phyloP scores from a whole-genome alignment of 108 stramenopile species.

The Mediolabrus comicus region DNA sequence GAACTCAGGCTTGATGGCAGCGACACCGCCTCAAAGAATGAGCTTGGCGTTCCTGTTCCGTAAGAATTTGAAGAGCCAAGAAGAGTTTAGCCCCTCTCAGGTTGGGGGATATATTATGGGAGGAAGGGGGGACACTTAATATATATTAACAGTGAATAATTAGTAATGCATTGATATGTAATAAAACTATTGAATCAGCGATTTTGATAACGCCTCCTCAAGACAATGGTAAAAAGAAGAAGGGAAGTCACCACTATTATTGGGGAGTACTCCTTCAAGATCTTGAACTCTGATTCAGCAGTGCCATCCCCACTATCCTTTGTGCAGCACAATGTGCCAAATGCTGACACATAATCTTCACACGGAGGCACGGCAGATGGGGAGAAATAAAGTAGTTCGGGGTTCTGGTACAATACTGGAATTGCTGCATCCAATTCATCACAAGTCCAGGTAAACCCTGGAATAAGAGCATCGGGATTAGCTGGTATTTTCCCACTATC shows the following conservation, averaged over 20 bases:
- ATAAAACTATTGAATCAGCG: background rate
- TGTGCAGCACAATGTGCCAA: background rate
- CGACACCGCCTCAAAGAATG: too few species aligned
- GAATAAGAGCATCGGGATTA: background rate
- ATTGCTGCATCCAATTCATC: constrained; percentile 5
- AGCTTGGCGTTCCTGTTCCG: too few species aligned
- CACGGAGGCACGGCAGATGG: background rate
- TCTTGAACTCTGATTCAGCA: too few species aligned
- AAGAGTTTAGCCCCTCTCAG: too few species aligned
- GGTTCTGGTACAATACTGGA: background rate
- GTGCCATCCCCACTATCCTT: background rate
- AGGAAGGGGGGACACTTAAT: too few species aligned
- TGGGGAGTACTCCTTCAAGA: background rate
- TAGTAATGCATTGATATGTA: background rate
- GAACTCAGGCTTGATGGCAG: too few species aligned
- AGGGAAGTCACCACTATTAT: background rate
- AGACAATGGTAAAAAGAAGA: background rate
- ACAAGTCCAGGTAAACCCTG: constrained; percentile 1
- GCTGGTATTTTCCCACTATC: background rate
- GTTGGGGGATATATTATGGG: too few species aligned
- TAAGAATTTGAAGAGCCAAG: too few species aligned
- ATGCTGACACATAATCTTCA: background rate
- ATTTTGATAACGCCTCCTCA: background rate
- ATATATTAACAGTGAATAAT: too few species aligned
- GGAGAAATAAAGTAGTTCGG: background rate